A percentile compares a stretch with the other conserved stretches of the same genome.
These are phyloP conservation scores for Allomyces macrogynus DNA, from an alignment of 192 early-diverging fungal genomes.

Conservation along the genomic window DNA sequence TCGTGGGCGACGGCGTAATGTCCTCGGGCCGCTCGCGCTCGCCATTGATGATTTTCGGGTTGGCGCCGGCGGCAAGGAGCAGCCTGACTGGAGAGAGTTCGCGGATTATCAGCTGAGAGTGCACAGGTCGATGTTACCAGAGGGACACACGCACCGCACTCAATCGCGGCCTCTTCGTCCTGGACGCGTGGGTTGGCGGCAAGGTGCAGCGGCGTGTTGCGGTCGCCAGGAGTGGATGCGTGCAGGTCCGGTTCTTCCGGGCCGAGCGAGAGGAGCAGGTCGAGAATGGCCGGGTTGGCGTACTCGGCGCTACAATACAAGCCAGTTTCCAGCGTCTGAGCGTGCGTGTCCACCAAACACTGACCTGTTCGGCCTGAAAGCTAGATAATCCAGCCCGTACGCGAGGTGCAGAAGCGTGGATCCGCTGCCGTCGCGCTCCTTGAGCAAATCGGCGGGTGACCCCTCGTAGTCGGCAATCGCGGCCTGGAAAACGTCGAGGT, in stretches of 20 bases:
- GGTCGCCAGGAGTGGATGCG: background rate
- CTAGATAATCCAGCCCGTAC: background rate
- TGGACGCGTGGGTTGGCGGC: background rate
- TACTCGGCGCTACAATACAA: background rate
- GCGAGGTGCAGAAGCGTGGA: background rate
- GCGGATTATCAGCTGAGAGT: too few relatives aligned
- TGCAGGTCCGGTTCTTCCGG: background rate
- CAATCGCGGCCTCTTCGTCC: background rate
- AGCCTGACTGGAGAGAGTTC: too few relatives aligned
- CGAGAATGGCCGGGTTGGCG: background rate
- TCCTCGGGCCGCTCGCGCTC: background rate
- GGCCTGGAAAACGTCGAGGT: background rate
- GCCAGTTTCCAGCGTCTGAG: too few relatives aligned
- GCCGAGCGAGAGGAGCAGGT: background rate
- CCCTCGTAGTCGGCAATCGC: background rate
- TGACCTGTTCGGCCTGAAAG: too few relatives aligned
- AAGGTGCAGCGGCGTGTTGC: background rate
- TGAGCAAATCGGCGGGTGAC: background rate
- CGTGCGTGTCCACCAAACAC: too few relatives aligned
- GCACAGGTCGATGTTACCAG: too few relatives aligned
- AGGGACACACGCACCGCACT: background rate
- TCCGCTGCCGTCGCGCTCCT: background rate
- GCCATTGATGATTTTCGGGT: background rate
- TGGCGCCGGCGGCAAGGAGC: background rate
- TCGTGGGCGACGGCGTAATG: background rate